phyloP scores from a whole-genome alignment of 2,329 filamentous ascomycete species.

The Apiospora phragmitis region DNA sequence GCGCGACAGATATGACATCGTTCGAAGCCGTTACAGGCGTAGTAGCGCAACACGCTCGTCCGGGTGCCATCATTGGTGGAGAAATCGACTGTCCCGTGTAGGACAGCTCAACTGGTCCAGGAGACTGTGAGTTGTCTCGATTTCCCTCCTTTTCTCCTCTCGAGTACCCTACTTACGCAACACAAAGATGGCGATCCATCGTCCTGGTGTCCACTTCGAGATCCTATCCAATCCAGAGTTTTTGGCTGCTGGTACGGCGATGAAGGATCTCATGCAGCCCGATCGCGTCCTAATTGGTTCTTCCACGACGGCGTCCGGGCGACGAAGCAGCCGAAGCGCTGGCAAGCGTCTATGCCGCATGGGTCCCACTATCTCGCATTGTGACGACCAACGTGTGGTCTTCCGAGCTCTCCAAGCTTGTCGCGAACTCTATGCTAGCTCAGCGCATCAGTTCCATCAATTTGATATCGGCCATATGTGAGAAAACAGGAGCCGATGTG shows the following conservation, averaged over 20 bases:
- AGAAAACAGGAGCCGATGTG: conserved; percentile 74
- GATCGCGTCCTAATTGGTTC: conserved; percentile 77
- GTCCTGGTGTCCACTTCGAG: conserved; percentile 67
- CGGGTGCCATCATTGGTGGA: conserved; percentile 76
- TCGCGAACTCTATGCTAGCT: conserved; percentile 77
- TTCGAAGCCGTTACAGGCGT: conserved; percentile 69
- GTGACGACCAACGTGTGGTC: conserved; percentile 75
- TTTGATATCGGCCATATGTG: conserved; percentile 77
- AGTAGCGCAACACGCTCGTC: conserved; percentile 65
- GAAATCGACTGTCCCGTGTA: conserved; percentile 78
- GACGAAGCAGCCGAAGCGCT: conserved; percentile 62
- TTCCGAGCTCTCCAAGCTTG: conserved; percentile 76
- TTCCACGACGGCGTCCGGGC: conserved; percentile 58
- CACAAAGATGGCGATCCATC: conserved; percentile 54
- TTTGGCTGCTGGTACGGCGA: conserved; percentile 74
- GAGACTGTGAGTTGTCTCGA: conserved; percentile 56
- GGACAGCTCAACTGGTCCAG: conserved; percentile 69
- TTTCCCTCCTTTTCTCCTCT: not conserved
- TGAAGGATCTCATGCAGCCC: conserved; percentile 68
- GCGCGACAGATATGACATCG: conserved; percentile 70
- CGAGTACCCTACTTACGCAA: not conserved
- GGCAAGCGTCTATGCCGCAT: conserved; percentile 66
- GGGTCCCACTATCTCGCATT: conserved; percentile 68
- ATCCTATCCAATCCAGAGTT: conserved; percentile 83
- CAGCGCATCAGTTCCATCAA: conserved; percentile 83